phyloP scores from a whole-genome alignment of 352 stramenopile species.

The Phytophthora colocasiae region DNA sequence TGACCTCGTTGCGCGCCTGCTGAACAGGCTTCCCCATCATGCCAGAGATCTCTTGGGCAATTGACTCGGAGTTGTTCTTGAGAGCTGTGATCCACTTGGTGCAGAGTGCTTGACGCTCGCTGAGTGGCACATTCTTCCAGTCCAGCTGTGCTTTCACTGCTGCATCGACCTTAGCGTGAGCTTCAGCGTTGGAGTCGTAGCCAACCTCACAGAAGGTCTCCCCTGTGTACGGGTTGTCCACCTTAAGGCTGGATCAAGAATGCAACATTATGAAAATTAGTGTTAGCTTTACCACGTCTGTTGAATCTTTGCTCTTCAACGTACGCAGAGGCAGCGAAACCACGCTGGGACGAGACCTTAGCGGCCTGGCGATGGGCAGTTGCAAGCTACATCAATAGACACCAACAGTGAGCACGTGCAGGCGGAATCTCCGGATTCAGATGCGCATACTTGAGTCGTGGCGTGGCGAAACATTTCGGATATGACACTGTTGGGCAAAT shows the following conservation, averaged over 20 bases:
- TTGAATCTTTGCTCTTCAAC: slow-evolving; percentile 7
- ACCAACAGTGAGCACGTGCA: slow-evolving; percentile 1
- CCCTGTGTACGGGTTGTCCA: slow-evolving; percentile 83
- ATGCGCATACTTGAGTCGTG: slow-evolving; percentile 22
- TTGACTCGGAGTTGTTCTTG: slow-evolving; percentile 60
- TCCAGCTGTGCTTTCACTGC: slow-evolving; percentile 63
- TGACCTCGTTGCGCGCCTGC: slow-evolving; percentile 79
- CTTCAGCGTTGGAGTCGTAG: slow-evolving; percentile 59
- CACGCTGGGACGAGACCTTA: slow-evolving; percentile 27
- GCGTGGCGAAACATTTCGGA: slow-evolving; percentile 37
- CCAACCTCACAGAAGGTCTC: slow-evolving; percentile 70
- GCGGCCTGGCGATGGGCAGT: slow-evolving; percentile 21
- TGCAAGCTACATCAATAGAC: slow-evolving; percentile 21
- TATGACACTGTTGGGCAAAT: slow-evolving; percentile 7
- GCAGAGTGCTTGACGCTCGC: slow-evolving; percentile 67
- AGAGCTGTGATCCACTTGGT: slow-evolving; percentile 71
- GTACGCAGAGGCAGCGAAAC: slow-evolving; percentile 47
- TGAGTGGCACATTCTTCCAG: slow-evolving; percentile 63
- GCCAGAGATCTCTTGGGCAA: slow-evolving; percentile 78
- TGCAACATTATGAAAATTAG: too few species aligned
- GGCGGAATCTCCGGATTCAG: background rate
- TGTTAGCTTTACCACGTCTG: too few species aligned
- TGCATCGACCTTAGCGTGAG: slow-evolving; percentile 65
- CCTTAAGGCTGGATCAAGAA: slow-evolving; percentile 46
- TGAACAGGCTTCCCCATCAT: slow-evolving; percentile 88